Base-by-base conservation (phyloP, 805 yeast species). In the Naumovozyma dairenensis region DNA sequence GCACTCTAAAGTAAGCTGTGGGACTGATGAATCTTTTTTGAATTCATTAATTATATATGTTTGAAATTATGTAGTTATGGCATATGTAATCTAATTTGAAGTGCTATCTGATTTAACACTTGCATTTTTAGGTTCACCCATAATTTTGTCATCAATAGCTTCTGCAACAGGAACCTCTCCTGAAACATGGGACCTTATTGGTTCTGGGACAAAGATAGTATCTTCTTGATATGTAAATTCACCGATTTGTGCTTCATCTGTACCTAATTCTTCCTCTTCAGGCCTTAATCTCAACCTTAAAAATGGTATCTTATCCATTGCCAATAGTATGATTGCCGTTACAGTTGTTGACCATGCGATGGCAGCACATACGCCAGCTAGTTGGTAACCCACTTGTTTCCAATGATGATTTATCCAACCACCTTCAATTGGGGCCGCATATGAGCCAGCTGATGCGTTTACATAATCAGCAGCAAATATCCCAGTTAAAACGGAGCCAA, bases 401-500 rank as follows among this genome's bases (percentile, higher is more conserved):
- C 70, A 83, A 67, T 84, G 72, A 49, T 81, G 85, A 66, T 81
- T 80, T 40, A 86, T 61, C 92, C 94, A 83, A 40, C 96, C 96
- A 51, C 95, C 94, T 18, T 55, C 67, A 44, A 82, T 81, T 13
- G 66, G 71, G 9, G 74, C 60, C 14, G 55, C 59, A 33, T 55
- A 63, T 32, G 62, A 59, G 35, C 85, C 93, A 52, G 87, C 95
- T 10, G 81, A 58, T 28, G 84, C 86, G 30, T 93, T 80, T 46
- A 87, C 77, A 62, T 87, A 85, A 63, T 82, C 83, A 32, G 93
- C 84, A 18, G 97, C 94, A 58, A 89, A 89, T 43, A 89, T 67
- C 55, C 95, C 97, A 16, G 96, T 89, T 59, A 86, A 58, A 16
- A 80, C 64, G 18, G 84, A 74, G 34, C 97, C 97, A 43, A 72